Conservation (phyloP, 768 basidiomycete genomes). For the Mycena venus region DNA sequence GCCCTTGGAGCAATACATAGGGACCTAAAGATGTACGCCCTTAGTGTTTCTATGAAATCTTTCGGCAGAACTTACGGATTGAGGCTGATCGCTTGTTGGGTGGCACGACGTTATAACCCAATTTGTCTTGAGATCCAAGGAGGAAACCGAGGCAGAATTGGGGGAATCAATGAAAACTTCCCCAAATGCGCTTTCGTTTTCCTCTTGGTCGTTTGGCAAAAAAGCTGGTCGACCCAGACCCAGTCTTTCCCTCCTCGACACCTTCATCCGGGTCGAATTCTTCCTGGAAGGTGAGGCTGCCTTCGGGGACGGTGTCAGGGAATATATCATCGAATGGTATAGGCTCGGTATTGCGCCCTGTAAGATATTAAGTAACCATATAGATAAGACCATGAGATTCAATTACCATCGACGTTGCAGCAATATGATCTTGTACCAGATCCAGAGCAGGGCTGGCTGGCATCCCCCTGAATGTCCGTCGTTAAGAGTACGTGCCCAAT, state of each 20-base stretch:
- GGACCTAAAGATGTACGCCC: slow-evolving; percentile 24
- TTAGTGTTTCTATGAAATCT: neutral
- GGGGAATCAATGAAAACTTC: slow-evolving; percentile 39
- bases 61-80: neutral
- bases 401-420: slow-evolving; percentile 26
- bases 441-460: slow-evolving; percentile 28
- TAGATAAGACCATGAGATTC: no score
- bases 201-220: slow-evolving; percentile 9
- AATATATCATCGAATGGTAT: slow-evolving; percentile 34
- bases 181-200: slow-evolving; percentile 32
- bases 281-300: slow-evolving; percentile 32
- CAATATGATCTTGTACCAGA: slow-evolving; percentile 32
- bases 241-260: neutral
- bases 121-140: neutral
- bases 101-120: slow-evolving; percentile 16
- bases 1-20: slow-evolving; percentile 34
- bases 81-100: slow-evolving; percentile 7
- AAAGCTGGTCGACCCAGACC: neutral
- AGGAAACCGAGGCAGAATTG: neutral
- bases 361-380: neutral
- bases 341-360: slow-evolving; percentile 26
- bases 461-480: slow-evolving; percentile 40
- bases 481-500: slow-evolving; percentile 23
- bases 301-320: slow-evolving; percentile 33
- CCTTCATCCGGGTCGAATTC: slow-evolving; percentile 39